Conservation (phyloP, 1,284 basidiomycete genomes). For the Gomphus bonarii region DNA sequence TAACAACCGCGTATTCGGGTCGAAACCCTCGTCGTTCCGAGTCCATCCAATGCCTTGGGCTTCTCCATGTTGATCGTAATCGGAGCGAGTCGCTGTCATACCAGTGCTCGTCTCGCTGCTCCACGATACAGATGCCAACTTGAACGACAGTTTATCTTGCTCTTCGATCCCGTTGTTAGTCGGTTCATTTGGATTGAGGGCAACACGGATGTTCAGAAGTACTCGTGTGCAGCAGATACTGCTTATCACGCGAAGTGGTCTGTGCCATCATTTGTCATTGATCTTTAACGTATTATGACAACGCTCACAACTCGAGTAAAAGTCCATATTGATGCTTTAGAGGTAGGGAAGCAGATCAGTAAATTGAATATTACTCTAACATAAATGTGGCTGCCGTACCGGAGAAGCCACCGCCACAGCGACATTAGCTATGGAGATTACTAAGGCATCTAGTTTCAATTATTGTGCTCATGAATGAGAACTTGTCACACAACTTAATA, state of each 20-base stretch:
- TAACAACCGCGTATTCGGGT: neutral
- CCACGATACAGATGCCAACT: neutral
- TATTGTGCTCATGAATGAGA: conserved; percentile 12
- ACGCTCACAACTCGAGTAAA: conserved; percentile 22
- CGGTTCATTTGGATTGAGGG: neutral
- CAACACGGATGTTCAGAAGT: conserved; percentile 27
- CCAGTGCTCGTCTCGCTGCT: neutral
- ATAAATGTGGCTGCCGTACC: conserved; percentile 20
- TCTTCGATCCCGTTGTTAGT: neutral
- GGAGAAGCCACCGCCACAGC: conserved; percentile 27
- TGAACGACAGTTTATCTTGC: neutral
- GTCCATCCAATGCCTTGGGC: neutral
- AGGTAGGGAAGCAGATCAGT: too few relatives aligned
- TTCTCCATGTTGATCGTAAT: neutral
- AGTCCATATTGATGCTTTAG: conserved; percentile 3
- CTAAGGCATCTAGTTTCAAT: conserved; percentile 15
- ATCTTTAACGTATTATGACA: neutral
- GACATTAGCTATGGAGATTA: conserved; percentile 31
- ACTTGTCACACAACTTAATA: conserved; percentile 22
- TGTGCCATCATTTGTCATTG: conserved; percentile 11
- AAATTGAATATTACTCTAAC: neutral
- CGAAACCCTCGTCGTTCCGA: neutral
- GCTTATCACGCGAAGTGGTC: conserved; percentile 34
- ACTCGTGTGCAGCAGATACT: conserved; percentile 32
- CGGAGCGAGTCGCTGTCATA: neutral